Conservation (phyloP, 2,329 filamentous ascomycete genomes). For the Trichophyton rubrum region DNA sequence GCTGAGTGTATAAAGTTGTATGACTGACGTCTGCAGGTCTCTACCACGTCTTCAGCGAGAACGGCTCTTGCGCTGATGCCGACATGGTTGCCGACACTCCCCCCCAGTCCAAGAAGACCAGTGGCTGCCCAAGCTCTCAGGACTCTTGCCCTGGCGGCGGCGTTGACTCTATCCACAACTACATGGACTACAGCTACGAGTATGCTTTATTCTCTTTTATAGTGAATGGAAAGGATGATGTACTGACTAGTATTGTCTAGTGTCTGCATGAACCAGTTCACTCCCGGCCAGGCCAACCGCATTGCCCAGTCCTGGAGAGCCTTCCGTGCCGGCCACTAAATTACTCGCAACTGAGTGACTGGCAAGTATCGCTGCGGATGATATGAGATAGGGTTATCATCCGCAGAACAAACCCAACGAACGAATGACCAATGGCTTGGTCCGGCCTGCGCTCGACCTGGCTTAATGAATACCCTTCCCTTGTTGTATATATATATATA, state of each 20-base stretch:
- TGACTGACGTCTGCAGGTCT: slow-evolving; percentile 10
- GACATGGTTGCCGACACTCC: slow-evolving; percentile 22
- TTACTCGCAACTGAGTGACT: not conserved
- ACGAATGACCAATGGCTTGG: not conserved
- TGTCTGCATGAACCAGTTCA: slow-evolving; percentile 19
- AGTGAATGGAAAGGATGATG: not conserved
- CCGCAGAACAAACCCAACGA: not conserved
- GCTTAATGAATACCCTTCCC: not conserved
- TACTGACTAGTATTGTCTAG: slow-evolving; percentile 6
- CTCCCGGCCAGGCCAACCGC: slow-evolving; percentile 17
- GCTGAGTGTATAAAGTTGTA: not conserved
- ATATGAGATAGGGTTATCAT: not conserved
- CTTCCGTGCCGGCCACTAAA: slow-evolving; percentile 14
- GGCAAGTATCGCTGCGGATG: not conserved
- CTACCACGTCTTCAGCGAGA: slow-evolving; percentile 20
- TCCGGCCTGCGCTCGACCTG: not conserved
- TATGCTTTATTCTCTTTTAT: slow-evolving; percentile 6
- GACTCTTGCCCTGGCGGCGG: slow-evolving; percentile 21
- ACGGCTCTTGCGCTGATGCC: slow-evolving; percentile 18
- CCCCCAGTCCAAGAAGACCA: slow-evolving; percentile 15
- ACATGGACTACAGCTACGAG: slow-evolving; percentile 24
- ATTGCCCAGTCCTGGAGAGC: slow-evolving; percentile 17
- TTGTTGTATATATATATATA: not conserved
- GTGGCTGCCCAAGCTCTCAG: slow-evolving; percentile 18
- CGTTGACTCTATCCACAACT: slow-evolving; percentile 23